Conservation (phyloP, 2,329 filamentous ascomycete species). For the Penicillium sp. region DNA sequence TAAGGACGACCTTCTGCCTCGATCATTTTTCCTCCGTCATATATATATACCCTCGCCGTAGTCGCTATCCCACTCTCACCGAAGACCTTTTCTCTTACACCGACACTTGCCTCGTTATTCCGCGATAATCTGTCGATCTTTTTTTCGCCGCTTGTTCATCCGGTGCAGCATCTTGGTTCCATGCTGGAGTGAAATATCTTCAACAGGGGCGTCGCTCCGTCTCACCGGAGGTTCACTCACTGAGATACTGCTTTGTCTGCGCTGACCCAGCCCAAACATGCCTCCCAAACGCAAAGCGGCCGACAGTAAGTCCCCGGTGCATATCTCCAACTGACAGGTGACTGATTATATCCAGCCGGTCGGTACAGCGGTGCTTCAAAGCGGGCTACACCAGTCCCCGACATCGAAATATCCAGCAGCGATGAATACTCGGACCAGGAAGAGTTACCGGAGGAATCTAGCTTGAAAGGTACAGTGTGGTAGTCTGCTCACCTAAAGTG, state of each 20-base stretch:
- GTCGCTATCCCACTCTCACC: neutral
- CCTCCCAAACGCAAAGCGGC: conserved; percentile 69
- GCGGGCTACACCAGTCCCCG: conserved; percentile 47
- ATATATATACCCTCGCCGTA: neutral
- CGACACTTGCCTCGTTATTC: neutral
- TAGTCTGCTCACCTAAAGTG: conserved; percentile 12
- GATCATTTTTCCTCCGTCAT: neutral
- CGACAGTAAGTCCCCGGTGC: conserved; percentile 44
- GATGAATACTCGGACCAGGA: conserved; percentile 59
- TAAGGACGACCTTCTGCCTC: neutral
- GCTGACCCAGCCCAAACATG: conserved; percentile 48
- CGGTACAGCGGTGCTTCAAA: conserved; percentile 49
- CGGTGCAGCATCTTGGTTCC: conserved; percentile 16
- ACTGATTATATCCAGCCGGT: conserved; percentile 39
- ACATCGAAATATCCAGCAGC: conserved; percentile 50
- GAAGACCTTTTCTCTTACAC: neutral
- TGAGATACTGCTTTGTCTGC: neutral
- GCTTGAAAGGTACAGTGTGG: conserved; percentile 44
- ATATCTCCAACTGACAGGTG: conserved; percentile 19
- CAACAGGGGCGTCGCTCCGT: conserved; percentile 13
- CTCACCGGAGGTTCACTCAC: conserved; percentile 3
- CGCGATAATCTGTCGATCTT: neutral
- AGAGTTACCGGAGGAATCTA: conserved; percentile 48
- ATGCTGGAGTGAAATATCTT: conserved; percentile 19
- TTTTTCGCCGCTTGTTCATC: conserved; percentile 14